phyloP scores from a whole-genome alignment of 2,329 filamentous ascomycete species.

The Zymoseptoria ardabiliae region DNA sequence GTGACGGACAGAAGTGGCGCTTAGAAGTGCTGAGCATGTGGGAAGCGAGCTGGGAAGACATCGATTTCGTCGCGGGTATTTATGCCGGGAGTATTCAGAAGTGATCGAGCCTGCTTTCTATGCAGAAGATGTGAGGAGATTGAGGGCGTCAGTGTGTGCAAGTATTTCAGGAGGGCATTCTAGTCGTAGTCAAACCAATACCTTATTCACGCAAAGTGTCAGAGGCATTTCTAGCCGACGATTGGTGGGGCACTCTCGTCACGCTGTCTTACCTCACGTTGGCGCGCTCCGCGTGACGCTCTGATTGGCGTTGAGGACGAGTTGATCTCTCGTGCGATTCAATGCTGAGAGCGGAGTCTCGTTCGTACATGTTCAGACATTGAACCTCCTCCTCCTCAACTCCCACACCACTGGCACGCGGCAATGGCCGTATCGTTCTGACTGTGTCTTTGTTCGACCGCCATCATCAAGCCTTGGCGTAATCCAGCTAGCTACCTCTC shows the following conservation, averaged over 20 bases:
- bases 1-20: conserved; percentile 37
- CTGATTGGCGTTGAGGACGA: neutral
- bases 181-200: neutral
- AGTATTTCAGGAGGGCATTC: too few species aligned
- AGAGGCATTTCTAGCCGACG: neutral
- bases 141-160: too few species aligned
- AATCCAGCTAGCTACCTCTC: neutral
- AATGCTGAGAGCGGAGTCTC: neutral
- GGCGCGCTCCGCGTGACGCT: neutral
- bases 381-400: neutral
- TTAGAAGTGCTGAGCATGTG: conserved; percentile 45
- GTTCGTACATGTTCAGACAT: neutral
- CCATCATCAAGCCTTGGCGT: neutral
- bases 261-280: neutral
- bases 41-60: conserved; percentile 46
- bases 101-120: neutral
- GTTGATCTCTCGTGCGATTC: neutral
- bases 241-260: neutral
- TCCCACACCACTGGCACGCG: too few species aligned
- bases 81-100: conserved; percentile 10
- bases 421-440: neutral
- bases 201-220: neutral
- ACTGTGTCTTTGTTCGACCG: neutral
- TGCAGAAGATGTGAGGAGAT: neutral
- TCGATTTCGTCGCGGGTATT: conserved; percentile 45